These are phyloP conservation scores for Daldinia childiae DNA, from an alignment of 495 filamentous ascomycete species.

Conservation along the genomic window DNA sequence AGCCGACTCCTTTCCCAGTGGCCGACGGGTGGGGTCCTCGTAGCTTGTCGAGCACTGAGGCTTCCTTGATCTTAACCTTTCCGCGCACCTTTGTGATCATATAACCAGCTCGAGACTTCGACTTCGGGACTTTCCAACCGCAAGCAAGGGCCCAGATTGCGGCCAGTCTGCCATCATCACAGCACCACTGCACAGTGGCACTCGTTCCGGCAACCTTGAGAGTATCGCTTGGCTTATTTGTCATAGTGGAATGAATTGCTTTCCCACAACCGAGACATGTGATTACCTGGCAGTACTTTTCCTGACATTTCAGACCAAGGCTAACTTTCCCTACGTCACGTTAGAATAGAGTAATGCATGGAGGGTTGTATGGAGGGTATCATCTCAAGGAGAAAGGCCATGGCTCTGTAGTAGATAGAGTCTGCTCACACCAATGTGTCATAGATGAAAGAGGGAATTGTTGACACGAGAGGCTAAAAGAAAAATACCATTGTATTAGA, in stretches of 20 bases:
- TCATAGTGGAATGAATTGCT: neutral
- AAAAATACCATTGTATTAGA: neutral
- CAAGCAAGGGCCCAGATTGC: slow-evolving; percentile 49
- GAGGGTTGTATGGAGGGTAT: neutral
- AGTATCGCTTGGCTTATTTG: neutral
- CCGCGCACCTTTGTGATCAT: slow-evolving; percentile 17
- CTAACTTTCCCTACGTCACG: slow-evolving; percentile 3
- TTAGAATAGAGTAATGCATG: slow-evolving; percentile 5
- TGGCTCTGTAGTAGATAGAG: too few relatives aligned
- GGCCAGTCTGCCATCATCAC: slow-evolving; percentile 44
- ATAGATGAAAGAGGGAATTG: too few relatives aligned
- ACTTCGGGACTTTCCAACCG: slow-evolving; percentile 29
- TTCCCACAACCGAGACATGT: slow-evolving; percentile 34
- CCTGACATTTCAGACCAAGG: slow-evolving; percentile 24
- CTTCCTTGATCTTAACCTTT: slow-evolving; percentile 4
- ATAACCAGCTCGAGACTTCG: slow-evolving; percentile 5
- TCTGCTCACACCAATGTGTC: neutral
- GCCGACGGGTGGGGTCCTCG: neutral
- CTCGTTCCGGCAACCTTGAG: neutral
- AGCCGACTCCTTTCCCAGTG: slow-evolving; percentile 34
- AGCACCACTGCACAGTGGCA: slow-evolving; percentile 47
- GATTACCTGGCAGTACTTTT: neutral
- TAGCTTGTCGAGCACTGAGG: neutral
- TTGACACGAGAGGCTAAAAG: too few relatives aligned
- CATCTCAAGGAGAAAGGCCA: neutral